These are phyloP conservation scores for Pythium coloratum DNA, from an alignment of 352 stramenopile species.

Conservation along the genomic window DNA sequence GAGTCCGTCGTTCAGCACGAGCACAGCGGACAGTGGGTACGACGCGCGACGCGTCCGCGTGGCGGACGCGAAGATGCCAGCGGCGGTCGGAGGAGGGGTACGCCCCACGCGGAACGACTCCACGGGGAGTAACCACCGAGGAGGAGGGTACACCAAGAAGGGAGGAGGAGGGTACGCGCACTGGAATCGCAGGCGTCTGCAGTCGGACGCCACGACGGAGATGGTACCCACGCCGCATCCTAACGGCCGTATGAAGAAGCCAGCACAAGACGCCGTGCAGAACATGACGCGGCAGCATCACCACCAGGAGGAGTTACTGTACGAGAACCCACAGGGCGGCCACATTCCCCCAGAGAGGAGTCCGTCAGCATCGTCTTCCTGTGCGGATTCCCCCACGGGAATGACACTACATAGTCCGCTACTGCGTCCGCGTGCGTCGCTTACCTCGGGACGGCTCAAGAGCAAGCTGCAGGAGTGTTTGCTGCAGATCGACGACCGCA, in stretches of 20 bases:
- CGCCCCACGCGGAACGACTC: constrained; percentile 1
- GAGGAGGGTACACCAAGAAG: not conserved
- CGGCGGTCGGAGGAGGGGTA: not conserved
- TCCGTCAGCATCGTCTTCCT: constrained; percentile 1
- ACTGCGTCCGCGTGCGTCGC: constrained; percentile 6
- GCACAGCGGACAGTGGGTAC: constrained; percentile 17
- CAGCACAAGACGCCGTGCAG: constrained; percentile 6
- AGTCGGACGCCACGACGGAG: constrained; percentile 14
- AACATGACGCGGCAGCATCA: not conserved
- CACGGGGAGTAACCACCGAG: not conserved
- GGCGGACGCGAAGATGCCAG: constrained; percentile 3
- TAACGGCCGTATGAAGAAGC: constrained; percentile 14
- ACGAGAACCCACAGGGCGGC: constrained; percentile 27
- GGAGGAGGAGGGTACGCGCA: constrained; percentile 17
- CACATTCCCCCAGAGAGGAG: constrained; percentile 4
- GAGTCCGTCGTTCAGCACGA: constrained; percentile 26
- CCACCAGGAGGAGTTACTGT: not conserved
- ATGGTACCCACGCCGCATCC: constrained; percentile 27
- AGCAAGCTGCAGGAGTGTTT: constrained; percentile 63
- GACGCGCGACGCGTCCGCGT: constrained; percentile 16
- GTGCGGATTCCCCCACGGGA: not conserved
- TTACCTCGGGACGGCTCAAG: constrained; percentile 47
- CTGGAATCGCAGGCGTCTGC: constrained; percentile 23
- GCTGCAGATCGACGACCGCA: constrained; percentile 53
- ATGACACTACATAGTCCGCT: constrained; percentile 1